Evolutionary conservation across 768 basidiomycete species (phyloP).

Genomic region (Wakefieldia striispora): DNA sequence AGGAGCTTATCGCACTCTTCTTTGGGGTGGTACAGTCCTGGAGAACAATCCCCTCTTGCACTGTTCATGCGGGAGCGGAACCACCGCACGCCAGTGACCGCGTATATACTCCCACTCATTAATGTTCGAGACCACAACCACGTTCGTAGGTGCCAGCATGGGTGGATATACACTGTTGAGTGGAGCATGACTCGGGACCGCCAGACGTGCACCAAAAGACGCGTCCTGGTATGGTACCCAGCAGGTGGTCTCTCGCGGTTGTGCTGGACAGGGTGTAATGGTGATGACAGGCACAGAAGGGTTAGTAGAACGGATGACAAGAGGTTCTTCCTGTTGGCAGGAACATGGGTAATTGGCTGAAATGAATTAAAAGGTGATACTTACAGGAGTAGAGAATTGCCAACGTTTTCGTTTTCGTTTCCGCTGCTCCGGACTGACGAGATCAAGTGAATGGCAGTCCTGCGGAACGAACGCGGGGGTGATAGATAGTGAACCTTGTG

Average conservation of each 20-base stretch:
- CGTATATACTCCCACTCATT: conserved; percentile 47
- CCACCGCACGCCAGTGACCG: conserved; percentile 53
- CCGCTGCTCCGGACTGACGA: not conserved
- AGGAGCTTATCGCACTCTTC: conserved; percentile 1
- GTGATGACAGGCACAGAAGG: conserved; percentile 48
- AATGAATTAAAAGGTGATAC: not conserved
- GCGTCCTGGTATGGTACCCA: conserved; percentile 55
- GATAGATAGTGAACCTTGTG: not conserved
- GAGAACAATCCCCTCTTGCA: conserved; percentile 43
- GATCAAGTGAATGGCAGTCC: not conserved
- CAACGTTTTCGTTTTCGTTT: conserved; percentile 16
- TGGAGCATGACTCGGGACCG: conserved; percentile 46
- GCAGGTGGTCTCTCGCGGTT: conserved; percentile 39
- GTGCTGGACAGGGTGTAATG: conserved; percentile 46
- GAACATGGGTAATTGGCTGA: not conserved
- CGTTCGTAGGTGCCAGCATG: conserved; percentile 23
- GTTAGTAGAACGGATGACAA: conserved; percentile 33
- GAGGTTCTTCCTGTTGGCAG: conserved; percentile 18
- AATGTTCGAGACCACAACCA: conserved; percentile 24
- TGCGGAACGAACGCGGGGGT: not conserved
- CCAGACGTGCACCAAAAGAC: conserved; percentile 48
- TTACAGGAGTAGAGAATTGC: conserved; percentile 9
- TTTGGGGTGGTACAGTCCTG: conserved; percentile 6
- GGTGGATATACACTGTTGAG: conserved; percentile 52
- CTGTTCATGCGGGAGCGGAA: conserved; percentile 50